Evolutionary conservation across 768 basidiomycete genomes (phyloP), one percentile per base, ranked within the genome.

Genomic region (Sarcodon sp.): DNA sequence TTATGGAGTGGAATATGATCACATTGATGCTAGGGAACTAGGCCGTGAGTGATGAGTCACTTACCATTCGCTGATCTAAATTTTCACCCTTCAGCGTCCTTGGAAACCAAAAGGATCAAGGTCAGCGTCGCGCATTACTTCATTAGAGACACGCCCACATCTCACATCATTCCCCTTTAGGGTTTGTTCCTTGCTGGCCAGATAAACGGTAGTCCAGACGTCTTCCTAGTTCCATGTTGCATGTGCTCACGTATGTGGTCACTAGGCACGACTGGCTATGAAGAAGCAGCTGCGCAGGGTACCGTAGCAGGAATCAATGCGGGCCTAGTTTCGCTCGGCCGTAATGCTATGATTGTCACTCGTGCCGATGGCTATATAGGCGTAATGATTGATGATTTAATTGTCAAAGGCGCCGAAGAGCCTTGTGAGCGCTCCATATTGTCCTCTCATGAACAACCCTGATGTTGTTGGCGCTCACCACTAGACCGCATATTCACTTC

Each of bases 401-500:
- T 87, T 18, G 76, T 83, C 38, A 90, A 89, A 57, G 91, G 91
- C 3, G 83, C 86, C 3, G 87, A 91, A 57, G 91, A 94, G 59
- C 91, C 90, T 44, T 94, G 89, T 90, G 59, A 35, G 67, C 37
- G 33, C 38, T 18, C 38, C 13, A 37, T 21, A 12, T 34, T 16
- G 12, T 36, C 10, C 11, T 33, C 6, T 16, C 21, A 27, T 45
- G 37, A 6, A 8, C 5, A 16, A 3, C 32, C 1, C 6, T 3
- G 34, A 8, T 35, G 1, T 7, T 12, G n/a, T 43, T 18, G 39
- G 8, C 27, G 39, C 15, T 15, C 15, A 43, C n/a, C 18, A 37
- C 38, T 56, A 91, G 88, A 93, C 55, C 84, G 90, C 27, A 92
- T 93, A 87, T 93, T 94, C 62, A 93, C 91, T 0, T 85, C 86